Conservation (phyloP, 78 protist genomes). For the Dictyostelium purpureum region DNA sequence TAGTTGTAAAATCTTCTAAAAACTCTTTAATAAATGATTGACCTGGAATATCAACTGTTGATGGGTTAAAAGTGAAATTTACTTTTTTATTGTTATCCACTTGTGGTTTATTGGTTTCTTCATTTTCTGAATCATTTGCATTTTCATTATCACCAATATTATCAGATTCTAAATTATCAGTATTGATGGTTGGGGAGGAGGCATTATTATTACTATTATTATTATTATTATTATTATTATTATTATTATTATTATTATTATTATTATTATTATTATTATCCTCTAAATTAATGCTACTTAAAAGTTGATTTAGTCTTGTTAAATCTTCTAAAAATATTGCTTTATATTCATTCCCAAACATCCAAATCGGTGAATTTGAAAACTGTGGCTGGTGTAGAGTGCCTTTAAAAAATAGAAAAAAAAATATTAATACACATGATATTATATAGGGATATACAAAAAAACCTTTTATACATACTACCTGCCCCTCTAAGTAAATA, state of each 20-base stretch:
- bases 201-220: background rate
- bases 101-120: background rate
- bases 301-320: background rate
- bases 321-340: constrained; percentile 28
- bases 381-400: constrained; percentile 37
- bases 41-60: background rate
- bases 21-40: constrained; percentile 64
- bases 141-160: too few species aligned
- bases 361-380: constrained; percentile 61
- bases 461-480: background rate
- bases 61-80: background rate
- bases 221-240: background rate
- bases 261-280: background rate
- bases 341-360: constrained; percentile 69
- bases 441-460: too few species aligned
- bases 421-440: background rate
- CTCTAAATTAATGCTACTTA: background rate
- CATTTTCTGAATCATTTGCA: too few species aligned
- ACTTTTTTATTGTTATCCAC: background rate
- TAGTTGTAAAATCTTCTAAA: constrained; percentile 31
- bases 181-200: background rate
- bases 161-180: too few species aligned
- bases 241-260: background rate
- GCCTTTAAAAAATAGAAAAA: background rate
- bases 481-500: constrained; percentile 67